Percentiles rank a stretch among this genome's conserved stretches.
phyloP scores from a whole-genome alignment of 2,329 filamentous ascomycete genomes.

The Daldinia sp. region DNA sequence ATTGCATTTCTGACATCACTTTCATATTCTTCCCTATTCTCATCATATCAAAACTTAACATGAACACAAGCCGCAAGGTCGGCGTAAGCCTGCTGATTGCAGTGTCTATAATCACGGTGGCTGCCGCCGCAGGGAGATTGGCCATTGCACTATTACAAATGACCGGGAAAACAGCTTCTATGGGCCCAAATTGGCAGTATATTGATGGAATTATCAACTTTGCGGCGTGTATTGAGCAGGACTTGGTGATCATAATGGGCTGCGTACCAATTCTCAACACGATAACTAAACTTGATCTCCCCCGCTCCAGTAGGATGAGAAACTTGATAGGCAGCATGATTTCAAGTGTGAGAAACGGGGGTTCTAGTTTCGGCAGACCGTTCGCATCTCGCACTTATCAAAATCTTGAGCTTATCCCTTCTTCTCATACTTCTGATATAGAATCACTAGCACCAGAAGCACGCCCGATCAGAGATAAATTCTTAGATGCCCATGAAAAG shows the following conservation, averaged over 20 bases:
- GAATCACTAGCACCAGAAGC: not conserved
- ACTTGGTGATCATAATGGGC: not conserved
- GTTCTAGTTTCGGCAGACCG: not conserved
- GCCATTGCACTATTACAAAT: not conserved
- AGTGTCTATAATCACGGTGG: not conserved
- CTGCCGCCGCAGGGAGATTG: not conserved
- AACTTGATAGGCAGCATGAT: not conserved
- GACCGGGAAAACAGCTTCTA: not conserved
- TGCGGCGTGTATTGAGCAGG: not conserved
- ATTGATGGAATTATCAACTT: not conserved
- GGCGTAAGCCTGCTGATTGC: not conserved
- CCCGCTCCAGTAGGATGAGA: not conserved
- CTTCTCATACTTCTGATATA: not conserved
- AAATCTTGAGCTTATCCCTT: not conserved
- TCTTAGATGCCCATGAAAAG: too few relatives aligned
- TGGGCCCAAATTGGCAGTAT: not conserved
- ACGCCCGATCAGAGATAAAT: not conserved
- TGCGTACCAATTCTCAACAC: not conserved
- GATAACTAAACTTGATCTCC: not conserved
- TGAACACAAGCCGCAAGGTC: not conserved
- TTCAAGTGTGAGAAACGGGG: not conserved
- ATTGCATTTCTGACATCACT: not conserved
- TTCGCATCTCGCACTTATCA: not conserved
- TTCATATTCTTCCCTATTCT: not conserved
- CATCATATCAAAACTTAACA: not conserved